phyloP scores from a whole-genome alignment of 495 filamentous ascomycete genomes.

The Chaetomium tenue region DNA sequence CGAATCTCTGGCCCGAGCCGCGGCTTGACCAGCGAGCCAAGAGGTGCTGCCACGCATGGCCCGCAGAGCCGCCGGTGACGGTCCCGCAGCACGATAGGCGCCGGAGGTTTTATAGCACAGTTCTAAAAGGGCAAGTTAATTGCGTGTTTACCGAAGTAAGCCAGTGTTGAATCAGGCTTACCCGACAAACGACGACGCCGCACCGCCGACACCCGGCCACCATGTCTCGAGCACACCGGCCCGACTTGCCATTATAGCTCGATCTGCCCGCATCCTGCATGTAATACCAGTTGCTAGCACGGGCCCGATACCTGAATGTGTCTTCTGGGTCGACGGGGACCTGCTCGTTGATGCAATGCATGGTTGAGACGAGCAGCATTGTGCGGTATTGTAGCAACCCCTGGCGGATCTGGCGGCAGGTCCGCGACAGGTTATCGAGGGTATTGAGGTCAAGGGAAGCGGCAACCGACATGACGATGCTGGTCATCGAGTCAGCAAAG shows the following conservation, averaged over 20 bases:
- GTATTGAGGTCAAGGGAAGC: conserved; percentile 78
- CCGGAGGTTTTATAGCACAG: conserved; percentile 76
- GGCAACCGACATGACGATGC: conserved; percentile 73
- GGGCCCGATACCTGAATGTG: conserved; percentile 50
- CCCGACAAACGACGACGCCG: conserved; percentile 72
- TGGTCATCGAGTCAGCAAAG: conserved; percentile 43
- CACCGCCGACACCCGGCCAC: conserved; percentile 79
- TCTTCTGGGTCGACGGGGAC: conserved; percentile 48
- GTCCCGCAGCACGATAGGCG: conserved; percentile 56
- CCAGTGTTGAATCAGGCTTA: conserved; percentile 40
- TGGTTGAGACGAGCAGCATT: conserved; percentile 65
- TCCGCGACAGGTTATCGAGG: conserved; percentile 73
- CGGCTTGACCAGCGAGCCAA: conserved; percentile 47
- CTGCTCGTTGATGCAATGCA: conserved; percentile 73
- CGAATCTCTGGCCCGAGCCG: conserved; percentile 29
- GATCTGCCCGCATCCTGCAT: conserved; percentile 42
- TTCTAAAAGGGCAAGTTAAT: conserved; percentile 55
- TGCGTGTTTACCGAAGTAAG: neutral
- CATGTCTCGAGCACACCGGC: conserved; percentile 78
- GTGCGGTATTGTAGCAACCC: conserved; percentile 73
- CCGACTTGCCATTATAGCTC: conserved; percentile 59
- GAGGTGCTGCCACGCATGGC: conserved; percentile 65
- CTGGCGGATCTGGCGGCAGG: conserved; percentile 73
- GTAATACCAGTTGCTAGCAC: conserved; percentile 53
- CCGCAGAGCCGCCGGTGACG: conserved; percentile 78